Base-by-base conservation (phyloP, 1,284 basidiomycete species). In the Apiotrichum mycotoxinovorans region DNA sequence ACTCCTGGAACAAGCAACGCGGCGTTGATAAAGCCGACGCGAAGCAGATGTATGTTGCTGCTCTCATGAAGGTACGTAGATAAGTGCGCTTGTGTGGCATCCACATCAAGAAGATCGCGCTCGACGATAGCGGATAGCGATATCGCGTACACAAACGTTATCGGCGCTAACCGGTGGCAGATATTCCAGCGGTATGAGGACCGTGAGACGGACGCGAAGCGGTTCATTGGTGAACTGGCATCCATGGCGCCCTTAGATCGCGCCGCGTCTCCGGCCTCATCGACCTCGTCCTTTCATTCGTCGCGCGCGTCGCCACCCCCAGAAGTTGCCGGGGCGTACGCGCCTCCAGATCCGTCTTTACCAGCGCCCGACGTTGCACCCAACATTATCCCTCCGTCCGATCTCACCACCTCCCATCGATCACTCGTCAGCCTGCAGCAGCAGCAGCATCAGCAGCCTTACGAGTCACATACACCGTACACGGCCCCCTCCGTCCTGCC, bases 1-100 rank as follows among this genome's bases (percentile, higher is more conserved):
- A 95, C 78, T 91, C 91, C 33, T 97, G 93, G 93, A 85, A 87
- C 46, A 93, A 91, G 70, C 89, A 94, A 70, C 87, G 86, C 65
- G 91, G 93, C 61, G 72, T 93, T 35, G 83, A 86, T 56, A 73
- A 83, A 30, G 83, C 82, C 57, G 89, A 94, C 71, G 92, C 93
- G 2, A 96, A 93, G 78, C 87, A 85, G 83, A 77, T 87, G 40
- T 97, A 97, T 76, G 89, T 95, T 4, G 88, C 91, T 61, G 88
- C 89, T 17, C 78, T 97, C 56, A 75, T 94, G 50, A 90, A 90
- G 81, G 91, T 88, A 68, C 41, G 79, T 64, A 27, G 51, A 14
- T 30, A 51, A 9, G 3, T 8, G 17, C 12, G 22, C 45, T 30
- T 30, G 30, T 30, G 30, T 7, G 5, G 30, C 12, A 30, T 30